phyloP scores from a whole-genome alignment of 2,329 filamentous ascomycete species.

The Corniculantispora saksenae region DNA sequence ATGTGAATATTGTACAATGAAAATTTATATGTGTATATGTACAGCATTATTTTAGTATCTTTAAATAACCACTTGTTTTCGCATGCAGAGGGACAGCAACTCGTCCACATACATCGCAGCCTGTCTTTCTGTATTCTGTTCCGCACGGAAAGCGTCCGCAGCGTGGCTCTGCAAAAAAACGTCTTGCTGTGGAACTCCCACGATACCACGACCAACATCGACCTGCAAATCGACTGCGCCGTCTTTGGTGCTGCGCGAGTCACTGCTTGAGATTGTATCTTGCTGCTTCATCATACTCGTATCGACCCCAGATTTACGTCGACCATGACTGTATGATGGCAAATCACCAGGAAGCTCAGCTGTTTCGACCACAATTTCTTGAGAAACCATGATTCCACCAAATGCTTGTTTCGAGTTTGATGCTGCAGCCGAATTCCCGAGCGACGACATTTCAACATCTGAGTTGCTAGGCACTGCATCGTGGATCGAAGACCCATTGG shows the following conservation, averaged over 20 bases:
- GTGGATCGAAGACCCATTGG: conserved; percentile 12
- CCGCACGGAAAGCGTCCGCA: conserved; percentile 14
- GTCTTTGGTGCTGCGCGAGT: not conserved
- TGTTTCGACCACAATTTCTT: conserved; percentile 52
- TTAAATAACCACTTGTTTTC: conserved; percentile 17
- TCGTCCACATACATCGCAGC: conserved; percentile 25
- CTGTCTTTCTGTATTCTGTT: conserved; percentile 2
- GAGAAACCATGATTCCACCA: conserved; percentile 63
- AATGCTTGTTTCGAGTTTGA: conserved; percentile 31
- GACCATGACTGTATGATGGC: not conserved
- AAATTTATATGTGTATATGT: too few species aligned
- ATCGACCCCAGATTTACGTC: conserved; percentile 2
- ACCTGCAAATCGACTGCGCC: not conserved
- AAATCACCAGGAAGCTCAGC: not conserved
- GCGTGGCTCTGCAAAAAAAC: conserved; percentile 3
- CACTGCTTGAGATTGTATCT: not conserved
- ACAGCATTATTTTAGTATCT: not conserved
- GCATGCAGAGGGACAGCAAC: conserved; percentile 25
- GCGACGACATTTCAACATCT: conserved; percentile 11
- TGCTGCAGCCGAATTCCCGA: not conserved
- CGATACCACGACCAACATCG: not conserved
- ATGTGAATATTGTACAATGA: too few species aligned
- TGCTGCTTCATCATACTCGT: not conserved
- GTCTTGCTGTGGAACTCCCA: not conserved
- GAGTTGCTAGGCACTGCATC: not conserved